Evolutionary conservation across 441 rosid species (phyloP).

Genomic region (Euphorbia celastroides): DNA sequence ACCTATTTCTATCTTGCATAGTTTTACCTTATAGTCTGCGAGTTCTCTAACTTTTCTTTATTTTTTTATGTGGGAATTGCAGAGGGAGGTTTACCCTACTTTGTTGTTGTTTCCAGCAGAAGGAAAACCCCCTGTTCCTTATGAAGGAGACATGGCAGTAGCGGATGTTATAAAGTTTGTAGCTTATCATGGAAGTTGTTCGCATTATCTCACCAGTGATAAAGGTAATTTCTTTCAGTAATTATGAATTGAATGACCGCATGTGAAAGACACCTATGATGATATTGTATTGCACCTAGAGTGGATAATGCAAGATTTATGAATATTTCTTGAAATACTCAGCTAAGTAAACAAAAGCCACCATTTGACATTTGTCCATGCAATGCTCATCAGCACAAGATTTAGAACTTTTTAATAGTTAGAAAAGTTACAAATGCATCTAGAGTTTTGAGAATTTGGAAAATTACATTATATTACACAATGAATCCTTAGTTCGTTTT

Average conservation of each 20-base stretch:
- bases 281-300: not conserved
- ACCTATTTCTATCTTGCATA: not conserved
- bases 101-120: conserved; percentile 82
- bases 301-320: not conserved
- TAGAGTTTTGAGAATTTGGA: not conserved
- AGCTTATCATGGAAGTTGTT: conserved; percentile 54
- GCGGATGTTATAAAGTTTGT: conserved; percentile 67
- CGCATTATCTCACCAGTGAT: conserved; percentile 43
- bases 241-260: not conserved
- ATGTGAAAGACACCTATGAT: conserved; percentile 4
- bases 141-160: conserved; percentile 67
- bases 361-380: not conserved
- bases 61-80: conserved; percentile 27
- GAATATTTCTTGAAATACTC: not conserved
- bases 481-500: too few relatives aligned
- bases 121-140: conserved; percentile 47
- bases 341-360: conserved; percentile 2
- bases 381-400: not conserved
- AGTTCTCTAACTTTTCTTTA: conserved; percentile 6
- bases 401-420: not conserved
- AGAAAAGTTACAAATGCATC: not conserved
- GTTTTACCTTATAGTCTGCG: not conserved
- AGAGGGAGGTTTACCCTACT: conserved; percentile 87
- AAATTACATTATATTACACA: not conserved
- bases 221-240: conserved; percentile 40